Evolutionary conservation across 495 filamentous ascomycete genomes (phyloP), one percentile per base, ranked within the genome.

Genomic region (Penicillium chermesinum): DNA sequence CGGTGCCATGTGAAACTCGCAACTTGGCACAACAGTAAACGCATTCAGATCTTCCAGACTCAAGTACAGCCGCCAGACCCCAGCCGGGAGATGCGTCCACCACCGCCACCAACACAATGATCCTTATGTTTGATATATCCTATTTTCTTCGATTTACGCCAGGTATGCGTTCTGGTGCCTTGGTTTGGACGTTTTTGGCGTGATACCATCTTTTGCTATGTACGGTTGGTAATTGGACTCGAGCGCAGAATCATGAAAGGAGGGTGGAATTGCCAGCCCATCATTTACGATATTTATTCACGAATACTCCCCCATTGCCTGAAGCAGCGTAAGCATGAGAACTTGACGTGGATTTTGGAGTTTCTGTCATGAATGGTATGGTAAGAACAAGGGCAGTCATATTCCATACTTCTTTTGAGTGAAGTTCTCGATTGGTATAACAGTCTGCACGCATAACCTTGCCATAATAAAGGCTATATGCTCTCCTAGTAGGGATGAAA

Each of bases 11-110:
- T 62, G 2, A 53, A 71, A 45, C 67, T 80, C 19, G 76, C 75
- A 4, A 72, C 59, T 1, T 79, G 72, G 71, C 74, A 80, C 62
- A 69, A 67, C n/a, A 77, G 73, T 49, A 76, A 76, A 1, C 58
- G 63, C 39, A 64, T 70, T 1, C 64, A 73, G 30, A 67, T 79
- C 7, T 63, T 75, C 46, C 57, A 62, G 48, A 52, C 54, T 38
- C 51, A 39, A 7, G 20, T 2, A 16, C 25, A 27, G 25, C 8
- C 27, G n/a, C 44, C 49, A 13, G 38, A 19, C 17, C 18, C 25
- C 35, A 13, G 9, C 9, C 21, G 16, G n/a, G 27, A 8, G 10
- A 12, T 7, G 17, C 7, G 7, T 34, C 25, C 15, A 16, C n/a
- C 10, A 12, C 2, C n/a, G 3, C 16, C 18, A 21, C 7, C 15